Base-by-base conservation (phyloP, 2,329 filamentous ascomycete genomes). In the Arachnopeziza araneosa region DNA sequence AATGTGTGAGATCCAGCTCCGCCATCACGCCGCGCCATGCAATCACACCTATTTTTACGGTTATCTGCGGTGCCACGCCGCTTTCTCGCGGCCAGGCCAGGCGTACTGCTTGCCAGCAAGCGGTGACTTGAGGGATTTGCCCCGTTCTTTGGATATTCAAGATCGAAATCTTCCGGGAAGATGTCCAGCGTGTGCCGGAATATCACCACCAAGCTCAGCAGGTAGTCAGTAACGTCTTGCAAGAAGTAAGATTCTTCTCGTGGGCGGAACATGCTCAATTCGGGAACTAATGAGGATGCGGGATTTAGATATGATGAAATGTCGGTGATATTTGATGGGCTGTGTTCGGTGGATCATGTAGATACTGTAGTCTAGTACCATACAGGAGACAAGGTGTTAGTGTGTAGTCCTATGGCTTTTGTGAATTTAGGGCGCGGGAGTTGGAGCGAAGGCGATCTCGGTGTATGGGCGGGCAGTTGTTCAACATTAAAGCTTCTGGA, bases 21-120 rank as follows among this genome's bases (percentile, higher is more conserved):
- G 54, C 49, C 54, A 56, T 56, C 49, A 56, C 44, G 36, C 36
- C 4, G 54, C 22, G 50, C 21, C 32, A 24, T 56, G 54, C n/a
- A 56, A 50, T 23, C 48, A 50, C 49, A 32, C 22, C 26, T 56
- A 56, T 30, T 24, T 24, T 32, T 56, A 50, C n/a, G 54, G 49
- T 23, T 50, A 56, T 23, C 21, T 44, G 14, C 48, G 44, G 24
- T 56, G 54, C 22, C 48, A 8, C 9, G 50, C 50, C 10, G 50
- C 50, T 22, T 24, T 52, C n/a, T 22, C 50, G 4, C 54, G 32
- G 14, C 54, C 54, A 26, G 22, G 32, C 26, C 54, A 50, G 19
- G 54, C 36, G 24, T 17, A 50, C 49, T 50, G 32, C 49, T n/a
- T 50, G 32, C 54, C 54, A 17, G 36, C 54, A 12, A 56, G 54